These are phyloP conservation scores for Salicornia ramosissima DNA, from an alignment of 148 eudicot genomes.

Conservation along the genomic window DNA sequence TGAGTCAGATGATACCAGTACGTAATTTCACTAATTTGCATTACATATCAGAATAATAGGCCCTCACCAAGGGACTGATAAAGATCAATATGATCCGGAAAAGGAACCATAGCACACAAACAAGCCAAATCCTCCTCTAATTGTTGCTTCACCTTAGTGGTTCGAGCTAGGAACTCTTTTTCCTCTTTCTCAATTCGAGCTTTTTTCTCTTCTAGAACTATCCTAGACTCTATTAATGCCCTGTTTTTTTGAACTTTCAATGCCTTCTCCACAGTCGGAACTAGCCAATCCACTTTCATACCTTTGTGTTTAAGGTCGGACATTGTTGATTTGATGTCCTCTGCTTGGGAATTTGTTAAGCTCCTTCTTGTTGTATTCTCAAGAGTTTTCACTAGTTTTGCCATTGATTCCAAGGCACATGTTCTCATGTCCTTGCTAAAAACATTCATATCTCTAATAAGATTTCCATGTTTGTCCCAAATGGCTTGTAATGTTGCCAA, in stretches of 20 bases:
- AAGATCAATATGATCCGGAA: constrained; percentile 13
- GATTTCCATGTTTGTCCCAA: constrained; percentile 21
- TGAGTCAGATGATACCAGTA: no score
- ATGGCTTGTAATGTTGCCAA: constrained; percentile 19
- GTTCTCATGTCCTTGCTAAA: constrained; percentile 11
- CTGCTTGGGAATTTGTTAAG: constrained; percentile 10
- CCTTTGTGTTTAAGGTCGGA: constrained; percentile 18
- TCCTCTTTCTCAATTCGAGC: constrained; percentile 16
- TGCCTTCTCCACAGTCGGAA: constrained; percentile 5
- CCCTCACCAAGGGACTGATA: constrained; percentile 15
- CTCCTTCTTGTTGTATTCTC: constrained; percentile 12
- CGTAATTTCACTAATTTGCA: no score
- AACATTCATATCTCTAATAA: constrained; percentile 10
- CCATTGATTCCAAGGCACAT: constrained; percentile 21
- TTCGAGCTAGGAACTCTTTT: constrained; percentile 9
- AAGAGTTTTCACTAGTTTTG: constrained; percentile 13
- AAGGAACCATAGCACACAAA: constrained; percentile 15
- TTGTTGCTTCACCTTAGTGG: constrained; percentile 16
- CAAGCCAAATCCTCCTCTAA: background rate
- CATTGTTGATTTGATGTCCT: constrained; percentile 2
- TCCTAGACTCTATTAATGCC: constrained; percentile 1
- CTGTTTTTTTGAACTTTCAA: constrained; percentile 2
- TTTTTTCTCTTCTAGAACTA: background rate
- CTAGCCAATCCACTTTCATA: constrained; percentile 19
- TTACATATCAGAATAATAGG: no score